A percentile compares a stretch with the other conserved stretches of the same genome.
These are phyloP conservation scores for Daldinia decipiens DNA, from an alignment of 495 filamentous ascomycete species.

Conservation along the genomic window DNA sequence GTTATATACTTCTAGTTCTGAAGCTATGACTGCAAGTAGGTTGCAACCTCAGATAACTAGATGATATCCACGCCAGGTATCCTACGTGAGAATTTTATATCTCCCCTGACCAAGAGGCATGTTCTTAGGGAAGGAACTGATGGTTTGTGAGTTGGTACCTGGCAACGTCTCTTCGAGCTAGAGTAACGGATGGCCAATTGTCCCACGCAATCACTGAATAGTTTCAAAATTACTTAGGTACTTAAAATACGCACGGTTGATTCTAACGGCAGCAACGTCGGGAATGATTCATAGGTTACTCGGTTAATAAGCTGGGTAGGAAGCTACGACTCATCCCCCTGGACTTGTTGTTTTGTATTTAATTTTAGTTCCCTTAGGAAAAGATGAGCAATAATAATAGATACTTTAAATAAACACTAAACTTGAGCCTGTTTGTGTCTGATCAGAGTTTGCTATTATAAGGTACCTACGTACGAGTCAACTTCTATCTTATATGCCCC, in stretches of 20 bases:
- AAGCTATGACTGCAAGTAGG: not conserved
- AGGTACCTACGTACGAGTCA: no score
- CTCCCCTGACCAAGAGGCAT: not conserved
- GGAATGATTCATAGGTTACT: not conserved
- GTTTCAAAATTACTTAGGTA: not conserved
- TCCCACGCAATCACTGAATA: not conserved
- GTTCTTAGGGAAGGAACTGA: not conserved
- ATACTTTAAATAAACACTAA: no score
- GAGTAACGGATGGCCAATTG: not conserved
- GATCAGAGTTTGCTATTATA: no score
- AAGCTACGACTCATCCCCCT: not conserved
- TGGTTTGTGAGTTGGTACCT: not conserved
- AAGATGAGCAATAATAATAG: no score
- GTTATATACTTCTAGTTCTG: not conserved
- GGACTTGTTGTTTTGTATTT: not conserved
- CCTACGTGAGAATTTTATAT: not conserved
- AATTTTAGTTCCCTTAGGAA: no score
- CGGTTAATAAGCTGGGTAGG: not conserved
- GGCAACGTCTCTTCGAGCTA: not conserved
- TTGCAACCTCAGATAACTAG: not conserved
- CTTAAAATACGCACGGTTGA: not conserved
- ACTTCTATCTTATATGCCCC: no score
- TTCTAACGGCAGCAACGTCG: not conserved
- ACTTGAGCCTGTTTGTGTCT: no score
- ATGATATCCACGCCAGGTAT: not conserved